These are phyloP conservation scores for Colletotrichum sp. DNA, from an alignment of 2,329 filamentous ascomycete species.

Conservation along the genomic window DNA sequence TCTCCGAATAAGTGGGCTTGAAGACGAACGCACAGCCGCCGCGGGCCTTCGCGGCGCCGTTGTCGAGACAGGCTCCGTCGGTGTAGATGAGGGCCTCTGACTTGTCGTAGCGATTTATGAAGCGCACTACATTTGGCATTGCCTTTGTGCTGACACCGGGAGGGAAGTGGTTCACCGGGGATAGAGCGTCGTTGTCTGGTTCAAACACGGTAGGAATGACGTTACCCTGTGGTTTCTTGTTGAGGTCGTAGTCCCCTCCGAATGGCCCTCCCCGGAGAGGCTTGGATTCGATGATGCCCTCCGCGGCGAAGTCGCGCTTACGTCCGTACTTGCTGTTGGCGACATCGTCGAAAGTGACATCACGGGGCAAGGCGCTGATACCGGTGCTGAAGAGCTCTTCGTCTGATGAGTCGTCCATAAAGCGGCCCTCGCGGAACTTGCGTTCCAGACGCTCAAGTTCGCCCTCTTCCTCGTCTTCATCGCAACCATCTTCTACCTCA, in stretches of 20 bases:
- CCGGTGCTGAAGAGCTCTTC: not conserved
- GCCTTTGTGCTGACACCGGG: not conserved
- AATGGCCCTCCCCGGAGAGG: not conserved
- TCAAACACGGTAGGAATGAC: slow-evolving; percentile 37
- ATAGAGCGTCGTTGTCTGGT: slow-evolving; percentile 5
- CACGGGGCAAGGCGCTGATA: slow-evolving; percentile 38
- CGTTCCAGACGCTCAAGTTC: not conserved
- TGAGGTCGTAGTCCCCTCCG: not conserved
- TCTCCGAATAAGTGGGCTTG: slow-evolving; percentile 2
- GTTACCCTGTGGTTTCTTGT: not conserved
- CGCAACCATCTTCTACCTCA: not conserved
- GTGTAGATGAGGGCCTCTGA: slow-evolving; percentile 45
- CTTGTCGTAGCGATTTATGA: slow-evolving; percentile 34
- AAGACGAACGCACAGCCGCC: slow-evolving; percentile 46
- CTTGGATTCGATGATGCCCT: not conserved
- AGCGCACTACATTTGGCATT: slow-evolving; percentile 23
- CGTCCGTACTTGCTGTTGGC: slow-evolving; percentile 39
- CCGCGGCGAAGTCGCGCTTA: not conserved
- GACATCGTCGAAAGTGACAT: slow-evolving; percentile 38
- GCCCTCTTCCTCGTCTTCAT: not conserved
- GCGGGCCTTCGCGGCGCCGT: slow-evolving; percentile 39
- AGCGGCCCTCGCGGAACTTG: not conserved
- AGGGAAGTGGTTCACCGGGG: slow-evolving; percentile 32
- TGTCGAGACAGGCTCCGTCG: slow-evolving; percentile 50
- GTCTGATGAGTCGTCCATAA: not conserved